Percentiles rank a stretch among this genome's conserved stretches.
Conservation (phyloP, 306 rosid species). For the Cucumis melo region DNA sequence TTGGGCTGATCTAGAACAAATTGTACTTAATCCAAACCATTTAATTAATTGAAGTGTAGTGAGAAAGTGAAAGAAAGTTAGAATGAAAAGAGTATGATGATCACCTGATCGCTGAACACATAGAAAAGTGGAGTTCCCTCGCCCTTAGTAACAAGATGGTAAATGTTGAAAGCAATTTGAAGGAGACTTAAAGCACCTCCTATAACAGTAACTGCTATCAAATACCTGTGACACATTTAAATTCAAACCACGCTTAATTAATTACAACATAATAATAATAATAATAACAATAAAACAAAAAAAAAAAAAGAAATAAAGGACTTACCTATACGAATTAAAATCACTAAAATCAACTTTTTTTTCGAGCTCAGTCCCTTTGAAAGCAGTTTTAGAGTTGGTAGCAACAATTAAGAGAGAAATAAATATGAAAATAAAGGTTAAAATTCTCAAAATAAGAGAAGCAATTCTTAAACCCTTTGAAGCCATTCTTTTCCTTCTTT, state of each 20-base stretch:
- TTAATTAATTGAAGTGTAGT: too few relatives aligned
- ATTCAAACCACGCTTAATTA: neutral
- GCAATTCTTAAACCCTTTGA: neutral
- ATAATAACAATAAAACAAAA: too few relatives aligned
- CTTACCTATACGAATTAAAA: slow-evolving; percentile 3
- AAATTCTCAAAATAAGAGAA: neutral
- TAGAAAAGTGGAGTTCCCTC: neutral
- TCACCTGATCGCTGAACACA: slow-evolving; percentile 11
- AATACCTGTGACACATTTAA: slow-evolving; percentile 7
- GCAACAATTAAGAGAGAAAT: slow-evolving; percentile 5
- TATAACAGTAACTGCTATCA: neutral
- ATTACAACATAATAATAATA: too few relatives aligned
- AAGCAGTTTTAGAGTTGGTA: neutral
- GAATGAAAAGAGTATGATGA: too few relatives aligned
- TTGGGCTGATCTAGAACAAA: too few relatives aligned
- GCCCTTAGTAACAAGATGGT: neutral
- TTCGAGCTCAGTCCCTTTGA: neutral
- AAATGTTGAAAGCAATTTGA: neutral
- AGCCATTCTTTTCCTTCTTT: neutral
- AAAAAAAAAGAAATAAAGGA: neutral
- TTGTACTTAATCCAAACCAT: too few relatives aligned
- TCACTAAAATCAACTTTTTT: neutral
- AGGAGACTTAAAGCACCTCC: slow-evolving; percentile 6
- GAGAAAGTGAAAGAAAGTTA: too few relatives aligned
- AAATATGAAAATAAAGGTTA: slow-evolving; percentile 5